These are phyloP conservation scores for Ramularia collo-cygni DNA, from an alignment of 2,329 filamentous ascomycete genomes.

Conservation along the genomic window DNA sequence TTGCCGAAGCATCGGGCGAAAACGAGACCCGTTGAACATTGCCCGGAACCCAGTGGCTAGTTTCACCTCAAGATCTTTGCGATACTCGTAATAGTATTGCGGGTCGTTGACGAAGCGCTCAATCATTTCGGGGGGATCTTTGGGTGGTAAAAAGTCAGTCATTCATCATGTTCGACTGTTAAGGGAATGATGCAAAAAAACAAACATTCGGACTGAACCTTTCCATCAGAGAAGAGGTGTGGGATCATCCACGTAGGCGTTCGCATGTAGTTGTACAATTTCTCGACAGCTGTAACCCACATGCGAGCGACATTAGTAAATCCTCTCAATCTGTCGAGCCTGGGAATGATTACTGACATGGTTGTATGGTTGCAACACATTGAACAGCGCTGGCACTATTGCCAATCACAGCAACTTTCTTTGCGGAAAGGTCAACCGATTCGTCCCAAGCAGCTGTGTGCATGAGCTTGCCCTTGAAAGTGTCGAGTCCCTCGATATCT, in stretches of 20 bases:
- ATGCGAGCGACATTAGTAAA: too few species aligned
- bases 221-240: conserved; percentile 5
- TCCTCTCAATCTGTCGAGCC: too few species aligned
- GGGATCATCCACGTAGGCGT: conserved; percentile 41
- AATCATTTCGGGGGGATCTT: conserved; percentile 6
- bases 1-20: too few species aligned
- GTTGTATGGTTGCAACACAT: conserved; percentile 25
- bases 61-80: conserved; percentile 6
- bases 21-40: too few species aligned
- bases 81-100: conserved; percentile 6
- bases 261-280: conserved; percentile 45
- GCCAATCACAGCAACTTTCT: conserved; percentile 20
- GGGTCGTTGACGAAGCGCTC: conserved; percentile 6
- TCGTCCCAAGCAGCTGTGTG: conserved; percentile 53
- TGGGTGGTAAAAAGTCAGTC: too few species aligned
- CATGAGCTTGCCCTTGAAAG: conserved; percentile 48
- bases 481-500: conserved; percentile 43
- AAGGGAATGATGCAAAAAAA: too few species aligned
- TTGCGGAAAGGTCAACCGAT: conserved; percentile 26
- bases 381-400: conserved; percentile 27
- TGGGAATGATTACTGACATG: too few species aligned
- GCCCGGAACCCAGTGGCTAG: conserved; percentile 2
- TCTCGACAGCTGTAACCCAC: conserved; percentile 36
- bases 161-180: too few species aligned
- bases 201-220: too few species aligned